Percentiles rank a stretch among this genome's conserved stretches.
Evolutionary conservation across 1,284 basidiomycete species (phyloP).

Genomic region (Fomes fomentarius): DNA sequence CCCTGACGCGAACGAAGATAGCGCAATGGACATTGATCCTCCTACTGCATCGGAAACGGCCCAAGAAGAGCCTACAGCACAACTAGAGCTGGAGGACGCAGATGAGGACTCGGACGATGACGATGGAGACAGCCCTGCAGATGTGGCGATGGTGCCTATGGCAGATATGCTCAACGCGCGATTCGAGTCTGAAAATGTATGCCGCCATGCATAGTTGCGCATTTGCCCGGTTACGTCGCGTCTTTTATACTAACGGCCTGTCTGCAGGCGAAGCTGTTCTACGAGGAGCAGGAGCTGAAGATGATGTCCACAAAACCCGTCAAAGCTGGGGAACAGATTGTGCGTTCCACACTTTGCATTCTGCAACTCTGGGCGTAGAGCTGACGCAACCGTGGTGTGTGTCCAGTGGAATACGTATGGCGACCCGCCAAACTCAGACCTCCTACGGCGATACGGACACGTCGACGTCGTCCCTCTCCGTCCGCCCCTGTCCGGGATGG

Average conservation of each 20-base stretch:
- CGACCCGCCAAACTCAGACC: constrained; percentile 92
- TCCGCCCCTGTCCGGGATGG: constrained; percentile 39
- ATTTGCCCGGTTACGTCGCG: not conserved
- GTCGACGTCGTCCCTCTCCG: constrained; percentile 76
- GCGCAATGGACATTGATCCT: constrained; percentile 43
- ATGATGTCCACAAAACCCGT: constrained; percentile 87
- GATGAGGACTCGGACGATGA: constrained; percentile 55
- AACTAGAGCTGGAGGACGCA: constrained; percentile 14
- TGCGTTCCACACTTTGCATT: constrained; percentile 38
- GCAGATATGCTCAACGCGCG: constrained; percentile 95
- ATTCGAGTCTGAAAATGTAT: constrained; percentile 85
- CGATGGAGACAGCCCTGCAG: constrained; percentile 64
- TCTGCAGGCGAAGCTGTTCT: constrained; percentile 80
- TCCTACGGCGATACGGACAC: constrained; percentile 93
- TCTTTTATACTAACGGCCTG: not conserved
- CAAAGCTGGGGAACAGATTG: constrained; percentile 85
- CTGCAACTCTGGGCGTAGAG: not conserved
- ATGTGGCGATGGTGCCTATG: constrained; percentile 95
- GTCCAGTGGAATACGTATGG: constrained; percentile 93
- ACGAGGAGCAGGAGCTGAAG: constrained; percentile 71
- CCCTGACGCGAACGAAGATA: constrained; percentile 36
- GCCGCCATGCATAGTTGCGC: constrained; percentile 30
- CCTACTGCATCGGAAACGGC: constrained; percentile 38
- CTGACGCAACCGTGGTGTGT: not conserved
- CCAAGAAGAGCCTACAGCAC: constrained; percentile 31